Base-by-base conservation (phyloP, 2,329 filamentous ascomycete genomes). In the Diaporthe eres region DNA sequence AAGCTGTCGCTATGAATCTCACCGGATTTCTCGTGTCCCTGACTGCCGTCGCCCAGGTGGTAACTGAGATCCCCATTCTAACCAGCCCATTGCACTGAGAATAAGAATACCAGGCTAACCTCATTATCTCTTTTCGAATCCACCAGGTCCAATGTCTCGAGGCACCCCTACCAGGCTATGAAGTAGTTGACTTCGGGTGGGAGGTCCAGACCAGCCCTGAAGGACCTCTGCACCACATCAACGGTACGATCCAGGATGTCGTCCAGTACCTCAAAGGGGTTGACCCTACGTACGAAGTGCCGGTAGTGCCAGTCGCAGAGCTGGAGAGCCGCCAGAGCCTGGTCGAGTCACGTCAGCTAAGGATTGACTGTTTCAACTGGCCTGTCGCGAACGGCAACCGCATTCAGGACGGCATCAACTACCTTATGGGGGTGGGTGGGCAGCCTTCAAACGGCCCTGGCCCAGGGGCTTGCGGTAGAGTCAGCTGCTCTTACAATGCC, bases 381-480 rank as follows among this genome's bases (percentile, higher is more conserved):
- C 28, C 55, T 37, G 3, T 34, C 28, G 55, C 55, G 28, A 34
- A 58, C 17, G 55, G 6, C 7, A 58, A 58, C 28, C 28, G 7
- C 28, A 58, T 58, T 22, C 55, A 58, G 8, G 15, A 37, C 2
- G 67, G 49, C 15, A 57, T 44, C 17, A 28, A 25, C 22, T 71
- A 71, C 67, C 67, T 71, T 1, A 12, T n/a, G 9, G 10, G 51
- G 2, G 51, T 71, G 8, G 5, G 12, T 42, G 67, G 67, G 6
- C 7, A 55, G 37, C 49, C 67, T 1, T 39, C 67, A 15, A 71
- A 71, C 34, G 67, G 49, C 2, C 67, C 67, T n/a, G 67, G 67
- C 9, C 67, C 67, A 1, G 67, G 67, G n/a, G 42, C 37, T n/a
- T 71, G 67, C 37, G 67, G 67, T 5, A 10, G 67, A 4, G 67